Evolutionary conservation across 345 rosid genomes (phyloP).

Genomic region (Heritiera fomes): DNA sequence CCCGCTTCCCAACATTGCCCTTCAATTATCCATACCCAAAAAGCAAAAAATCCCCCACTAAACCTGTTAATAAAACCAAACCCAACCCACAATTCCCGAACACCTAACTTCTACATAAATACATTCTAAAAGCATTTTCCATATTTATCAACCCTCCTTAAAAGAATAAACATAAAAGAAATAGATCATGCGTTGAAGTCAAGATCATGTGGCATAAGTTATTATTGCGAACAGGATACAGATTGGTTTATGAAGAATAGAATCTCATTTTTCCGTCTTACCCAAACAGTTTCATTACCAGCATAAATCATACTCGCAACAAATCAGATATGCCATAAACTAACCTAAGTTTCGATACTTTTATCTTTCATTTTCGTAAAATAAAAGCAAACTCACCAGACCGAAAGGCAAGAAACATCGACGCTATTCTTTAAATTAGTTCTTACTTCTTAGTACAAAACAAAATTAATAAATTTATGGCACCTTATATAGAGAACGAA

Average conservation of each 20-base stretch:
- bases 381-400: neutral
- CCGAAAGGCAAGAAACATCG: neutral
- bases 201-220: neutral
- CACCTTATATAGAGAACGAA: neutral
- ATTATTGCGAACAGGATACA: neutral
- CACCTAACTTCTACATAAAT: constrained; percentile 28
- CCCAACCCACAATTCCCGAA: constrained; percentile 66
- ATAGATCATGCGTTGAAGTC: neutral
- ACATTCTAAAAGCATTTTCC: constrained; percentile 15
- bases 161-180: constrained; percentile 6
- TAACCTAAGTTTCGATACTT: neutral
- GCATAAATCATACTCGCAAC: neutral
- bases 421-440: neutral
- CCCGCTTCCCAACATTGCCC: constrained; percentile 99
- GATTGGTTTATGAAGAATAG: neutral
- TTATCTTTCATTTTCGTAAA: neutral
- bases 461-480: no score
- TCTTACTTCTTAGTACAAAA: neutral
- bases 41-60: constrained; percentile 71
- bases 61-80: constrained; percentile 90
- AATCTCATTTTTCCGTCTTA: neutral
- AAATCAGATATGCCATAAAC: neutral
- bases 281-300: neutral
- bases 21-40: constrained; percentile 76
- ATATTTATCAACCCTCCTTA: constrained; percentile 6